Evolutionary conservation across 2,329 filamentous ascomycete species (phyloP).

Genomic region (Aspergillus viridinutans): DNA sequence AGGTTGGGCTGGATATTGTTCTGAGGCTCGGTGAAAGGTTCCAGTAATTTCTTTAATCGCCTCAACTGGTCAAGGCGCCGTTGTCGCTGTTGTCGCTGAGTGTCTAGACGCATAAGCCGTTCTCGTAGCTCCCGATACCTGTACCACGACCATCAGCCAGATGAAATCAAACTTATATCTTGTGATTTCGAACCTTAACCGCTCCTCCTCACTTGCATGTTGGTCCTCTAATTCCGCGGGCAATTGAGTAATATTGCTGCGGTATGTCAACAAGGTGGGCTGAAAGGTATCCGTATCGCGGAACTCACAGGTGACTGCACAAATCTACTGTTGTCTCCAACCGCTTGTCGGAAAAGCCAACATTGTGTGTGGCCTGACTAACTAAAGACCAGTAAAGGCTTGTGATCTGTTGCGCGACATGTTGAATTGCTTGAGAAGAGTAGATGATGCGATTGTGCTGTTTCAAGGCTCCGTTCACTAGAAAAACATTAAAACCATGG

Average conservation of each 20-base stretch:
- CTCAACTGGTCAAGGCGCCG: conserved; percentile 46
- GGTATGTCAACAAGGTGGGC: conserved; percentile 4
- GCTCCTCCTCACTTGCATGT: conserved; percentile 28
- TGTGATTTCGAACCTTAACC: conserved; percentile 26
- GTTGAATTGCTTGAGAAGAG: conserved; percentile 51
- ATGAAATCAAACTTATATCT: conserved; percentile 15
- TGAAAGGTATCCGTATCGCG: not conserved
- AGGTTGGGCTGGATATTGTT: conserved; percentile 53
- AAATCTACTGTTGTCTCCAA: conserved; percentile 39
- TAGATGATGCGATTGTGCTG: conserved; percentile 53
- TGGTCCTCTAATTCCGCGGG: conserved; percentile 33
- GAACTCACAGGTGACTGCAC: conserved; percentile 34
- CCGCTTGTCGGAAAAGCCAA: conserved; percentile 20
- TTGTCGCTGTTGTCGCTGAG: conserved; percentile 43
- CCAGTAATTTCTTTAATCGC: conserved; percentile 44
- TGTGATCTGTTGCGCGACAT: conserved; percentile 54
- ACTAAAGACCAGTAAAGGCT: conserved; percentile 52
- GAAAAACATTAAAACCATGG: conserved; percentile 1
- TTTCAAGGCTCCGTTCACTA: conserved; percentile 50
- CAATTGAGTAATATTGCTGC: conserved; percentile 38
- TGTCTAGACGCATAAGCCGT: conserved; percentile 44
- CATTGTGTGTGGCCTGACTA: conserved; percentile 29
- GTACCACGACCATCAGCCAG: conserved; percentile 22
- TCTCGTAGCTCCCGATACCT: conserved; percentile 41
- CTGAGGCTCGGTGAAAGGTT: conserved; percentile 48